Conservation (phyloP, 805 yeast genomes). For the Wickerhamiella brachini region DNA sequence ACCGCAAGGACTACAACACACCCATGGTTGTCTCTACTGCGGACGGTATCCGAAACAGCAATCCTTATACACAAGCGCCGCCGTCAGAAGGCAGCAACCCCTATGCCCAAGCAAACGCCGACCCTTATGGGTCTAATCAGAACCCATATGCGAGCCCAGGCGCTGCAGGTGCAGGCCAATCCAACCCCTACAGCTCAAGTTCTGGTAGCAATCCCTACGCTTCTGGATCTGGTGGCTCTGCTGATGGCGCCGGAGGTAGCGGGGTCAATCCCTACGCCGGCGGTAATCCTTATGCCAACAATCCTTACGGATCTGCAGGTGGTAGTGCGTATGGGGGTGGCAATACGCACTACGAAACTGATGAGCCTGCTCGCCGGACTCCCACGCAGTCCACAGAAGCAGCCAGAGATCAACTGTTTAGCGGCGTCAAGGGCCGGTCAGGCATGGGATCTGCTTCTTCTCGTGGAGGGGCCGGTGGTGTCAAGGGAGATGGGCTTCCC, state of each 20-base stretch:
- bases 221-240: background rate
- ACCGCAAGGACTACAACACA: slow-evolving; percentile 9
- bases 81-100: slow-evolving; percentile 18
- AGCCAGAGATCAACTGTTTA: slow-evolving; percentile 21
- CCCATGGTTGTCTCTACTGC: slow-evolving; percentile 13
- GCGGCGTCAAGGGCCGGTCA: slow-evolving; percentile 7
- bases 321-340: slow-evolving; percentile 3
- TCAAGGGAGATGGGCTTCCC: too few species aligned
- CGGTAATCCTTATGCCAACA: slow-evolving; percentile 3
- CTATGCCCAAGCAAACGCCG: slow-evolving; percentile 28
- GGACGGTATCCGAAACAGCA: slow-evolving; percentile 13
- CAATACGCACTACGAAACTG: background rate
- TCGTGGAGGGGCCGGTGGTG: too few species aligned
- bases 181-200: background rate
- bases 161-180: background rate
- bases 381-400: slow-evolving; percentile 2
- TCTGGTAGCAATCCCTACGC: background rate
- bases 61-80: background rate
- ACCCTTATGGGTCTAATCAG: slow-evolving; percentile 24
- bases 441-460: slow-evolving; percentile 1
- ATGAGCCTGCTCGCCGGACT: background rate
- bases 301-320: slow-evolving; percentile 3
- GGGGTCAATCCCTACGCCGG: slow-evolving; percentile 13
- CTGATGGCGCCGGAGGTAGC: background rate
- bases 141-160: slow-evolving; percentile 3